Evolutionary conservation across 805 yeast species (phyloP), one percentile per base, ranked within the genome.

Genomic region (Pichia paraexigua): DNA sequence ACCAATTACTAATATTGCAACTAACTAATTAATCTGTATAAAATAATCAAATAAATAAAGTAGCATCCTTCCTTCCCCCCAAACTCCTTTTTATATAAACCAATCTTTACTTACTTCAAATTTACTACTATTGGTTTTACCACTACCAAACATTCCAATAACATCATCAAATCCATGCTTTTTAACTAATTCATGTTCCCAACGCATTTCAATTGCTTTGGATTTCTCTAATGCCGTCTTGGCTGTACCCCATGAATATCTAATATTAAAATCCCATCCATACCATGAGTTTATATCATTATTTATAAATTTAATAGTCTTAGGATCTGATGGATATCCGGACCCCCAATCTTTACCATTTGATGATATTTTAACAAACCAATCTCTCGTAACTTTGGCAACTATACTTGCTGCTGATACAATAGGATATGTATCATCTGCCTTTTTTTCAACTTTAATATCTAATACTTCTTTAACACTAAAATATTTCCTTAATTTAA

Each of bases 181-280:
- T 27, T 43, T 51, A 10, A 49, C 63, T 2, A 67, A 63, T 46
- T 75, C 77, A 27, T 76, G 81, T 49, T 77, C 80, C 82, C 92
- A 89, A 20, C 77, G 75, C 49, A 89, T 79, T 1, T 71, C 71
- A 21, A 52, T 41, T 0, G 75, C 81, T 0, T 75, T 76, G 43
- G 74, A 71, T 41, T 74, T 77, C 13, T 73, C 74, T 41, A 92
- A 66, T 39, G 87, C 73, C 55, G 88, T 95, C 57, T 79, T 81
- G 1, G 96, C 81, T 0, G 99, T 94, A 60, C 88, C 94, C 99
- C 99, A 94, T 40, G 95, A 88, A 61, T 84, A 94, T 47, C 99
- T 70, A 10, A 84, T 79, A 11, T 86, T 77, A 6, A 51, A 45
- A 48, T 80, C 76, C 98, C 98, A 94, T 0, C 98, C 98, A 67